phyloP scores from a whole-genome alignment of 495 filamentous ascomycete genomes.

The Daldinia loculata region DNA sequence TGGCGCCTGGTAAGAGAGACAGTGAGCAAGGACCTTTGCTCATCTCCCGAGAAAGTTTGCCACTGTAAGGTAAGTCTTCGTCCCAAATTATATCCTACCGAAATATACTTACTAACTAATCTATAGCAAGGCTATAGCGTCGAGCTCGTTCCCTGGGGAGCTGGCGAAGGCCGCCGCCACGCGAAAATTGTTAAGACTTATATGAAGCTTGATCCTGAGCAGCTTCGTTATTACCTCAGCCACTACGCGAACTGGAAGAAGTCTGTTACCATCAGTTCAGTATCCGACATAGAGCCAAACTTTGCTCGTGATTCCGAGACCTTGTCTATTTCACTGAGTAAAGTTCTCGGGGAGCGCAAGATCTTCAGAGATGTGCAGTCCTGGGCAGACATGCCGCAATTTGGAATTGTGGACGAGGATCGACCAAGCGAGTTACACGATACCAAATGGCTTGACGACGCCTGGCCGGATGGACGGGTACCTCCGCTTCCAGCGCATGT shows the following conservation, averaged over 20 bases:
- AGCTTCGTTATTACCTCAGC: constrained; percentile 48
- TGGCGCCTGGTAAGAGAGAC: constrained; percentile 44
- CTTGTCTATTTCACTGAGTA: constrained; percentile 28
- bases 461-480: constrained; percentile 12
- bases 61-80: constrained; percentile 36
- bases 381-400: constrained; percentile 10
- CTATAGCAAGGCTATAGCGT: constrained; percentile 28
- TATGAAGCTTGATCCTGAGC: constrained; percentile 49
- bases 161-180: constrained; percentile 41
- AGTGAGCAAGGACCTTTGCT: constrained; percentile 50
- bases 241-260: constrained; percentile 45
- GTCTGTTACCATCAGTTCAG: constrained; percentile 33
- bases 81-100: not conserved
- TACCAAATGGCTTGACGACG: constrained; percentile 10
- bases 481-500: not conserved
- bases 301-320: constrained; percentile 37
- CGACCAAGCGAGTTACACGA: not conserved
- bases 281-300: constrained; percentile 34
- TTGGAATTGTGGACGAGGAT: constrained; percentile 40
- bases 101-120: constrained; percentile 8
- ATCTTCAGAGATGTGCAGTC: not conserved
- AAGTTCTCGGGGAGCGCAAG: constrained; percentile 36
- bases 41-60: constrained; percentile 45
- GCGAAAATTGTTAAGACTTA: constrained; percentile 49
- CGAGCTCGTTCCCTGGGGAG: constrained; percentile 51